Evolutionary conservation across 495 filamentous ascomycete species (phyloP), one percentile per base, ranked within the genome.

Genomic region (Penicillium soppii): DNA sequence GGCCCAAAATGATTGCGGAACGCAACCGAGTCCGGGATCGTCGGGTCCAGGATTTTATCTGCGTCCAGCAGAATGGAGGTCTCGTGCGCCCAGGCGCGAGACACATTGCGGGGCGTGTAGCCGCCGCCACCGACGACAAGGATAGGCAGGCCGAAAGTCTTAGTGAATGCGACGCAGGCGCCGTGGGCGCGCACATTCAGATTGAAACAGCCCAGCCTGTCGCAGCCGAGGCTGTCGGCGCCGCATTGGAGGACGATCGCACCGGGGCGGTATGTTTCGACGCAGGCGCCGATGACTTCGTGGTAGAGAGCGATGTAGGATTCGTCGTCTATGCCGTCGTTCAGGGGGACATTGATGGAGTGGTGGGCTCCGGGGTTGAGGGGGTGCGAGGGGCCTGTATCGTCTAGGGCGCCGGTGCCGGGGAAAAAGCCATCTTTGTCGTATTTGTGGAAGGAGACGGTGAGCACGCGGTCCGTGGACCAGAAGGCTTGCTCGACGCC

Each of bases 401-500:
- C 80, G 49, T 77, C 71, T 43, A 82, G 70, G 26, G 75, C 75
- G 20, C 84, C 84, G 0, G 84, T 86, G 46, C 84, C 84, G 7
- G 84, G 84, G 74, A 88, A 88, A 73, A 86, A 88, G 39, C 88
- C 85, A 52, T 83, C 85, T 63, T 86, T 88, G 79, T 76, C 90
- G 66, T 95, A 98, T 74, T 97, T 97, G 75, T 98, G 94, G 69
- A 96, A 96, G 38, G 91, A 96, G 17, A 96, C 83, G 0, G 92
- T 98, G 76, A 97, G 87, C 54, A 98, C 92, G 40, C 92, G 90
- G 63, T 97, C 91, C 23, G 92, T 95, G 13, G 91, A 94, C 75
- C 90, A 95, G 70, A 98, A 98, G 3, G 92, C 92, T 69, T 96
- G 89, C 67, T 98, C 92, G 33, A 98, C 92, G 50, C 92, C 92